These are phyloP conservation scores for Hanseniaspora pseudoguilliermondii DNA, from an alignment of 805 yeast genomes.

Conservation along the genomic window DNA sequence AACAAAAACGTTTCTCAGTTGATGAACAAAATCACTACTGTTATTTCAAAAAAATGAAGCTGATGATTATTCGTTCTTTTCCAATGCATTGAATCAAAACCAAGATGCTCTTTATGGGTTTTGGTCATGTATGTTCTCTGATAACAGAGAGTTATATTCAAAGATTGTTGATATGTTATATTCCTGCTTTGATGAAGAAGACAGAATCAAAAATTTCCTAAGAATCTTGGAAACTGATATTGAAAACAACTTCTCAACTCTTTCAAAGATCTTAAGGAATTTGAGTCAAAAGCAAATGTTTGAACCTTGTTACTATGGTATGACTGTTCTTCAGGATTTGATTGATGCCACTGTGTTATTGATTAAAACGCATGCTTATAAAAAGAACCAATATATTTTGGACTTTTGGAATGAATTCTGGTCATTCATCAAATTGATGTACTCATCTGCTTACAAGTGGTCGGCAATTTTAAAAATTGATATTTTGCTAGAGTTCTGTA, in stretches of 20 bases:
- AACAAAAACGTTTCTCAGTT: not conserved
- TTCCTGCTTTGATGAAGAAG: slow-evolving; percentile 68
- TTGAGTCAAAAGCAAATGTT: slow-evolving; percentile 38
- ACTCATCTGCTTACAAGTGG: slow-evolving; percentile 61
- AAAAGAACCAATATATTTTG: slow-evolving; percentile 23
- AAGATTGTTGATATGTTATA: slow-evolving; percentile 58
- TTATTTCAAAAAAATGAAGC: slow-evolving; percentile 14
- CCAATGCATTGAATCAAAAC: slow-evolving; percentile 29
- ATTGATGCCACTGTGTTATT: slow-evolving; percentile 36
- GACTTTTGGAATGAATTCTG: slow-evolving; percentile 60
- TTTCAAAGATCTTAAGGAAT: slow-evolving; percentile 34
- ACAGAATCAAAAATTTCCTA: slow-evolving; percentile 63
- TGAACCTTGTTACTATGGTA: slow-evolving; percentile 66
- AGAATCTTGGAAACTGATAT: slow-evolving; percentile 36
- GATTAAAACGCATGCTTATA: slow-evolving; percentile 16
- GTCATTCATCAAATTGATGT: slow-evolving; percentile 58
- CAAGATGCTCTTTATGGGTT: slow-evolving; percentile 44
- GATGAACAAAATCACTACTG: slow-evolving; percentile 18
- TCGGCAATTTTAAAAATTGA: slow-evolving; percentile 46
- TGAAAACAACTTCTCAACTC: slow-evolving; percentile 36
- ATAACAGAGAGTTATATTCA: slow-evolving; percentile 46
- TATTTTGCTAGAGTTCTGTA: slow-evolving; percentile 63
- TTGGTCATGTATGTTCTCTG: slow-evolving; percentile 64
- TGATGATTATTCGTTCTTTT: slow-evolving; percentile 18
- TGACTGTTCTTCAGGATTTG: slow-evolving; percentile 65